A percentile compares a stretch with the other conserved stretches of the same genome.
phyloP scores from a whole-genome alignment of 73 alveolate genomes.

The Uronychia setigera region DNA sequence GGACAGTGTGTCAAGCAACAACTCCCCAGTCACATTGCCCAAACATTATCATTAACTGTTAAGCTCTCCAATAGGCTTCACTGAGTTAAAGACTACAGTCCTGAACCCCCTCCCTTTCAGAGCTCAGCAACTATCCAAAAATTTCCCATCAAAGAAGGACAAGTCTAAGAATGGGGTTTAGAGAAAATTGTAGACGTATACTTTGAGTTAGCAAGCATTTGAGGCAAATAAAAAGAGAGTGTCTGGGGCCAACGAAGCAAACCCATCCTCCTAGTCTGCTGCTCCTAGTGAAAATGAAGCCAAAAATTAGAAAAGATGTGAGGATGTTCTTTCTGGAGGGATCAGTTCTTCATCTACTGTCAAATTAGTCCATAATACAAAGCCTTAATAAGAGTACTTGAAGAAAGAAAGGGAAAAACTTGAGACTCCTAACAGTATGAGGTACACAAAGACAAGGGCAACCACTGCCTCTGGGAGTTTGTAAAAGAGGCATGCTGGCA shows the following conservation, averaged over 20 bases:
- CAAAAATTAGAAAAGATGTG: too few relatives aligned
- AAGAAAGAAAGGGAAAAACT: not conserved
- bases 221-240: not conserved
- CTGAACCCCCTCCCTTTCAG: constrained; percentile 3
- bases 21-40: not conserved
- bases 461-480: too few relatives aligned
- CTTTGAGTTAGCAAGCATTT: not conserved
- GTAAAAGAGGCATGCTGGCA: too few relatives aligned
- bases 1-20: not conserved
- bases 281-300: not conserved
- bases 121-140: not conserved
- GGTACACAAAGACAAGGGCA: too few relatives aligned
- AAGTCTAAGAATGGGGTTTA: too few relatives aligned
- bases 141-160: not conserved
- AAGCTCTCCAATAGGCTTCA: not conserved
- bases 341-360: too few relatives aligned
- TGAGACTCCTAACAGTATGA: too few relatives aligned
- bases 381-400: not conserved
- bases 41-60: not conserved
- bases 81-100: not conserved
- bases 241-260: not conserved
- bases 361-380: too few relatives aligned
- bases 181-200: not conserved
- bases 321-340: too few relatives aligned
- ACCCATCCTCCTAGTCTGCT: not conserved